These are phyloP conservation scores for Lolium perenne DNA, from an alignment of 176 grass and related monocot species.

Conservation along the genomic window DNA sequence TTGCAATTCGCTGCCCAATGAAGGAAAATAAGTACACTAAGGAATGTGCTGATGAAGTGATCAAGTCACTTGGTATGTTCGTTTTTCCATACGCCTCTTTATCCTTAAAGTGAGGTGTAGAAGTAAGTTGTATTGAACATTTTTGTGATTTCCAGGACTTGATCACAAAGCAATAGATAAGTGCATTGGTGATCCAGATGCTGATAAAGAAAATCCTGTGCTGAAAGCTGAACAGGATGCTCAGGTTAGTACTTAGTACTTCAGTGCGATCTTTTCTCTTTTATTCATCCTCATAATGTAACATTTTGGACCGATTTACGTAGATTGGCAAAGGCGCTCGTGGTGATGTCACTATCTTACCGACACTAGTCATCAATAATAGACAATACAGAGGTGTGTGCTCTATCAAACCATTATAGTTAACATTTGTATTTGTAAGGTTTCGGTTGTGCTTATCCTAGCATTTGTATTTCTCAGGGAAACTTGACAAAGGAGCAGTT, in stretches of 20 bases:
- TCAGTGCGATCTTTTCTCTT: conserved; percentile 17
- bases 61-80: conserved; percentile 82
- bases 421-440: neutral
- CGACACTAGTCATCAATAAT: conserved; percentile 93
- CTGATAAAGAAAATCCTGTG: conserved; percentile 83
- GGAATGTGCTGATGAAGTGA: conserved; percentile 84
- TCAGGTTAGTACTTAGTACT: conserved; percentile 65
- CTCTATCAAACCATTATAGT: conserved; percentile 23
- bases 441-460: conserved; percentile 27
- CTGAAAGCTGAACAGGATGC: conserved; percentile 93
- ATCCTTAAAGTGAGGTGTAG: neutral
- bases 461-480: conserved; percentile 56
- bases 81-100: neutral
- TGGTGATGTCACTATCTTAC: conserved; percentile 94
- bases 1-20: conserved; percentile 85
- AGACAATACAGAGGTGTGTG: conserved; percentile 90
- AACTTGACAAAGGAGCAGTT: conserved; percentile 86
- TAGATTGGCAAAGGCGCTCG: conserved; percentile 90
- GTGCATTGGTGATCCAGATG: conserved; percentile 79
- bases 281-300: conserved; percentile 37
- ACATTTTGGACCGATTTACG: conserved; percentile 5
- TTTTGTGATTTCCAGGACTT: conserved; percentile 44
- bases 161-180: conserved; percentile 85
- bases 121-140: neutral
- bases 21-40: conserved; percentile 91